These are phyloP conservation scores for Penicillium hesseltinei DNA, from an alignment of 2,329 filamentous ascomycete species.

Conservation along the genomic window DNA sequence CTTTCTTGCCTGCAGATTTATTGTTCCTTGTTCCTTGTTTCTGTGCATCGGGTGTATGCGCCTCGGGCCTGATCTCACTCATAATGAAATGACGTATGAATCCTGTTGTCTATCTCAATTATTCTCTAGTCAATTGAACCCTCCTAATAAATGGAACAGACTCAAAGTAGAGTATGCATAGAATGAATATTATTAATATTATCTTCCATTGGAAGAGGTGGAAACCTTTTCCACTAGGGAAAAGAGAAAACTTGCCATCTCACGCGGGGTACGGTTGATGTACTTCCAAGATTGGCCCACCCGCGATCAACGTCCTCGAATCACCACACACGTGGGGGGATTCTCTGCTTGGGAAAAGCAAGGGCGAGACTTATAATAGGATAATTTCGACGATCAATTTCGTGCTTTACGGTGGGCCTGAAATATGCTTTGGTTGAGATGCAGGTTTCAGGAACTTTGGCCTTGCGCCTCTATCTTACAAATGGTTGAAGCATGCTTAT, in stretches of 20 bases:
- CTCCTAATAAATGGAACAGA: not conserved
- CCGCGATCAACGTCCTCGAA: not conserved
- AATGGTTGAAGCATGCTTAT: not conserved
- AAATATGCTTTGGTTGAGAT: not conserved
- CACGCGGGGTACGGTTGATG: conserved; percentile 2
- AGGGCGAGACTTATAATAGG: not conserved
- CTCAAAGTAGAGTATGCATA: not conserved
- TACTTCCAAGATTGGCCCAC: not conserved
- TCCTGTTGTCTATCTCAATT: not conserved
- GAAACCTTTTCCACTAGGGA: not conserved
- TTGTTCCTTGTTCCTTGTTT: not conserved
- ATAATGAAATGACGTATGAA: not conserved
- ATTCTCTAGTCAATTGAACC: not conserved
- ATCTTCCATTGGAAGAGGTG: not conserved
- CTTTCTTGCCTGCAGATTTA: not conserved
- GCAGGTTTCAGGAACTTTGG: not conserved
- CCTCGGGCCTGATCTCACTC: not conserved
- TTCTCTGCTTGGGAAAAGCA: not conserved
- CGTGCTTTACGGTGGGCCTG: not conserved
- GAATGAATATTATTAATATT: not conserved
- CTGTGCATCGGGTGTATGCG: not conserved
- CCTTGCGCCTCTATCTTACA: not conserved
- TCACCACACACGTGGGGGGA: not conserved
- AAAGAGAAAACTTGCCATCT: not conserved
- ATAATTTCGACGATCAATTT: not conserved